Conservation (phyloP, 106 monocot species). For the Amphibolis antarctica region DNA sequence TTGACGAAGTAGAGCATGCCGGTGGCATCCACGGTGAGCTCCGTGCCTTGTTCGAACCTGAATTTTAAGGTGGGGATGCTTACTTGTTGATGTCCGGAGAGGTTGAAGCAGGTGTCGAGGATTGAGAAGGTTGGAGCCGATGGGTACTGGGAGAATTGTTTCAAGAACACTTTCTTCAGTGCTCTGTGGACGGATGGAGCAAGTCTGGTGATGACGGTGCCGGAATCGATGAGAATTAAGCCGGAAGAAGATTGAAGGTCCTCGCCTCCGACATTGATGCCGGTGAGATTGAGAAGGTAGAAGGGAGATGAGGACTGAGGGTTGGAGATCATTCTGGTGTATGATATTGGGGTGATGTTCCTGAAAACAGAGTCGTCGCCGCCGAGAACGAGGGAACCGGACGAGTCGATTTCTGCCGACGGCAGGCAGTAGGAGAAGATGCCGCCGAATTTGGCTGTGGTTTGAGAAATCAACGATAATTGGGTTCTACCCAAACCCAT, state of each 20-base stretch:
- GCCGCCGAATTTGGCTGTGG: conserved; percentile 32
- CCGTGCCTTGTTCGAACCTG: conserved; percentile 42
- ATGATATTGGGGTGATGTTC: conserved; percentile 40
- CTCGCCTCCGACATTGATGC: conserved; percentile 44
- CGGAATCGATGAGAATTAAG: conserved; percentile 59
- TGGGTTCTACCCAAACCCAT: conserved; percentile 66
- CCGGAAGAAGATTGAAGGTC: conserved; percentile 22
- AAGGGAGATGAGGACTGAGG: conserved; percentile 35
- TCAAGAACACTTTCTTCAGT: conserved; percentile 45
- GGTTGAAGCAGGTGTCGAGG: conserved; percentile 63
- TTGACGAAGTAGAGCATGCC: conserved; percentile 70
- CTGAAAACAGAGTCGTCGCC: conserved; percentile 27
- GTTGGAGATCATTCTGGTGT: conserved; percentile 37
- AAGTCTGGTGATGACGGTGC: conserved; percentile 71
- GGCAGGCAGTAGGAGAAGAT: conserved; percentile 81
- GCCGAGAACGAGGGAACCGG: conserved; percentile 55
- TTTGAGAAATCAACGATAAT: conserved; percentile 57
- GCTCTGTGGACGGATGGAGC: conserved; percentile 55
- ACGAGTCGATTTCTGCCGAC: conserved; percentile 25
- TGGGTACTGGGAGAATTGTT: conserved; percentile 46
- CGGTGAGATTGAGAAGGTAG: conserved; percentile 62
- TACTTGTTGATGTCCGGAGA: conserved; percentile 42
- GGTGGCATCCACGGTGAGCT: conserved; percentile 43
- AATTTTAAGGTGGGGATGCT: conserved; percentile 48
- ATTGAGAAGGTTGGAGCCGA: conserved; percentile 42